These are phyloP conservation scores for Dendryphion nanum DNA, from an alignment of 2,329 filamentous ascomycete species.

Conservation along the genomic window DNA sequence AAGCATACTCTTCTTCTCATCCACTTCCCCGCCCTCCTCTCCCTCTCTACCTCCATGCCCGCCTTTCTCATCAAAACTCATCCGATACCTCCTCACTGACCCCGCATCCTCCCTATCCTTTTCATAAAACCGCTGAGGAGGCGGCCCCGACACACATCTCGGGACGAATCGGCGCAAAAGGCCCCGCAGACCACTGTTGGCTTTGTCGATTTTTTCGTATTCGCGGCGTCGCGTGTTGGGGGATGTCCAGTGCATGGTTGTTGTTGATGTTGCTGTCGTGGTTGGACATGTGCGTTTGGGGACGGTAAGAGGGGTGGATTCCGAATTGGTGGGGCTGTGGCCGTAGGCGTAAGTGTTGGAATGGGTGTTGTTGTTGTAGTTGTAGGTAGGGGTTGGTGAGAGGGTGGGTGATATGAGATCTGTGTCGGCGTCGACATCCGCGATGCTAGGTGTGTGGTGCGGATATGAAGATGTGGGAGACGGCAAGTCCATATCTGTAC, in stretches of 20 bases:
- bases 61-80: constrained; percentile 20
- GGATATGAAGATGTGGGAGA: constrained; percentile 20
- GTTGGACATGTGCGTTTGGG: too few relatives aligned
- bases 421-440: constrained; percentile 9
- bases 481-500: constrained; percentile 18
- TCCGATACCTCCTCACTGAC: constrained; percentile 38
- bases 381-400: background rate
- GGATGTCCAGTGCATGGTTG: constrained; percentile 40
- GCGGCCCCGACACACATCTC: constrained; percentile 30
- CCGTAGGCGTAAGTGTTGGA: constrained; percentile 11
- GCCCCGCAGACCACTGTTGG: constrained; percentile 37
- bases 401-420: background rate
- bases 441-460: constrained; percentile 5
- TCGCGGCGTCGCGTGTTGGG: constrained; percentile 32
- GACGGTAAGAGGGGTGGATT: background rate
- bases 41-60: constrained; percentile 10
- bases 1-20: constrained; percentile 25
- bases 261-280: constrained; percentile 8
- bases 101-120: constrained; percentile 34
- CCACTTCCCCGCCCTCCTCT: background rate
- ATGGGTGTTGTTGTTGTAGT: background rate
- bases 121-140: constrained; percentile 35
- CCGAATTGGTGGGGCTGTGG: constrained; percentile 6
- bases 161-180: constrained; percentile 31
- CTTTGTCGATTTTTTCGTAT: constrained; percentile 38